Evolutionary conservation across 2,329 filamentous ascomycete genomes (phyloP), one percentile per base, ranked within the genome.

Genomic region (Penicillium sp.): DNA sequence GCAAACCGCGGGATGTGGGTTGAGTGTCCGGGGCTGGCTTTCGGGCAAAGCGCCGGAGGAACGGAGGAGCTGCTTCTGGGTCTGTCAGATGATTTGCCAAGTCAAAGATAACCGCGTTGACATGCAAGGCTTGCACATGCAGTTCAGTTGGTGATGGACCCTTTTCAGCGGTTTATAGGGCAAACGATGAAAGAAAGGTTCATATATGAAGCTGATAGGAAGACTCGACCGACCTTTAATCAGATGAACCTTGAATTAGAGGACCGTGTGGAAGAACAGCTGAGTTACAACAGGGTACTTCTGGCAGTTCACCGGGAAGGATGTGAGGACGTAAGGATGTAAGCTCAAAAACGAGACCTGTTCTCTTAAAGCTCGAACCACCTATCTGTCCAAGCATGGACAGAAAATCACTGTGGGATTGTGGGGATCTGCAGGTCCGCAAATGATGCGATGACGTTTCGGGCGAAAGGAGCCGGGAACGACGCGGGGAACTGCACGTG

Each of bases 31-130:
- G 44, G 52, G 49, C 37, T 31, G 27, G 15, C n/a, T 18, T 31
- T 31, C 20, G 25, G 7, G 18, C 15, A 51, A 60, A 58, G 59
- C 54, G 54, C 59, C 66, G 66, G 66, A 54, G 64, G 57, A 68
- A 68, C 65, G 66, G 66, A 68, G 63, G 57, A 56, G 53, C 47
- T 57, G 55, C 23, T 43, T 37, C 52, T 44, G 48, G 53, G 49
- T 45, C 35, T 41, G 40, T 48, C 49, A 54, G 52, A 49, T 54
- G 44, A 54, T 46, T 49, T 43, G 42, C 39, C 43, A 47, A 44
- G 20, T 12, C 8, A 40, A 15, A 27, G 20, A 40, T 27, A 40
- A 27, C 15, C 3, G n/a, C 8, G 32, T 3, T 10, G 18, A 2
- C 8, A 10, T 37, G 33, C 15, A 12, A 3, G 18, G 10, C 8